Evolutionary conservation across 2,329 filamentous ascomycete species (phyloP).

Genomic region (Blastomyces gilchristii): DNA sequence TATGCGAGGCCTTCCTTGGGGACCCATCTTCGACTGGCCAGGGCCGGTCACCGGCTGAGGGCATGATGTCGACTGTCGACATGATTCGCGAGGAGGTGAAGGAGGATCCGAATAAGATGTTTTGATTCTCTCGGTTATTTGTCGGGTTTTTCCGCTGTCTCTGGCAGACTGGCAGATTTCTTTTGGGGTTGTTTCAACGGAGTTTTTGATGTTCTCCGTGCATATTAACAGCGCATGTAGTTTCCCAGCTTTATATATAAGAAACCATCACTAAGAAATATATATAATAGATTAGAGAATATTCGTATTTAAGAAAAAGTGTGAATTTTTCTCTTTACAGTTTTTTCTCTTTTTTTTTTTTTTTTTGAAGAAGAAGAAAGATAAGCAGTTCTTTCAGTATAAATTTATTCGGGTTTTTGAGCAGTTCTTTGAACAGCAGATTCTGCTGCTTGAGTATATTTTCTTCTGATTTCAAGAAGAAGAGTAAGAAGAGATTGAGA

Average conservation of each 20-base stretch:
- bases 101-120: conserved; percentile 6
- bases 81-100: conserved; percentile 6
- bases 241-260: not conserved
- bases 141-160: not conserved
- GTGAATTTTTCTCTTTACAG: no score
- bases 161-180: not conserved
- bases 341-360: no score
- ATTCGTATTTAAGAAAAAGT: no score
- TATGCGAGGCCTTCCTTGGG: conserved; percentile 41
- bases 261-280: no score
- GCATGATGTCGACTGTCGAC: conserved; percentile 4
- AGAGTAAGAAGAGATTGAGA: no score
- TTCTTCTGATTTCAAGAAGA: no score
- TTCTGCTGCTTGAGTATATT: no score
- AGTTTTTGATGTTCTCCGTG: not conserved
- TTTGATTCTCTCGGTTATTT: not conserved
- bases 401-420: no score
- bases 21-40: not conserved
- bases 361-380: no score
- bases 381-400: no score
- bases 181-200: not conserved
- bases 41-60: not conserved
- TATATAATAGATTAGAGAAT: no score
- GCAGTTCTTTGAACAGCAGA: no score
- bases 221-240: not conserved